Evolutionary conservation across 225 moss, liverwort and hornwort genomes (phyloP).

Genomic region (Antitrichia curtipendula): DNA sequence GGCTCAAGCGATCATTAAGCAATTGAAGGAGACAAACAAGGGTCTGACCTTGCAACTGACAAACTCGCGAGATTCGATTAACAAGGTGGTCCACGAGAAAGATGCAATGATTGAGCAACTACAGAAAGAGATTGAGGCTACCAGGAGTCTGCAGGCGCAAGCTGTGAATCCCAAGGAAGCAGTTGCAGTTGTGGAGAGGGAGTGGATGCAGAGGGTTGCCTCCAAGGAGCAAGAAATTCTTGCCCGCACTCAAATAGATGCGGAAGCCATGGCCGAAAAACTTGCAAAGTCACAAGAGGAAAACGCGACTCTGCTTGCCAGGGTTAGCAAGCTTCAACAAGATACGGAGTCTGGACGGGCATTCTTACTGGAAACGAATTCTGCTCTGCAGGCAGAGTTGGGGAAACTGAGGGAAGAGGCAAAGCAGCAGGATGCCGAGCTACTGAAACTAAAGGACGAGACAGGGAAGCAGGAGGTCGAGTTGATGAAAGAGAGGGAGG

Average conservation of each 20-base stretch:
- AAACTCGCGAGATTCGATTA: conserved; percentile 24
- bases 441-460: conserved; percentile 6
- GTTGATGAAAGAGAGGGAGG: conserved; percentile 37
- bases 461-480: conserved; percentile 24
- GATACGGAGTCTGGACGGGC: conserved; percentile 14
- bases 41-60: conserved; percentile 15
- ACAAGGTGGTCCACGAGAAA: conserved; percentile 25
- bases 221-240: conserved; percentile 20
- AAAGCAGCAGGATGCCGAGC: not conserved
- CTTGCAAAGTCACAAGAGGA: conserved; percentile 4
- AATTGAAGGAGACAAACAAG: conserved; percentile 31
- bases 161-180: conserved; percentile 9
- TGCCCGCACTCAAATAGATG: not conserved
- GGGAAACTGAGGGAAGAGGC: conserved; percentile 9
- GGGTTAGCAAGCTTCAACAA: conserved; percentile 15
- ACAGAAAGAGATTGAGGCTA: conserved; percentile 9
- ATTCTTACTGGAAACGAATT: conserved; percentile 22
- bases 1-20: conserved; percentile 42
- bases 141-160: not conserved
- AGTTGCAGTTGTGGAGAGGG: conserved; percentile 15
- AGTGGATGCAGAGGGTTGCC: conserved; percentile 23
- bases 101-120: conserved; percentile 10
- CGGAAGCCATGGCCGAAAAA: conserved; percentile 1
- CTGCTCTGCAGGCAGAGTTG: conserved; percentile 20
- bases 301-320: conserved; percentile 5